A percentile compares a stretch with the other conserved stretches of the same genome.
Evolutionary conservation across 345 rosid genomes (phyloP).

Genomic region (thale cress (Arabidopsis thaliana)): TAIR10.1 NC_003075.7:17601001-17601500

Average conservation of each 20-base stretch:
- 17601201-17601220: conserved; percentile 3
- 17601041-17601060: too few species aligned
- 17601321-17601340: neutral
- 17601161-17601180: neutral
- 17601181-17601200: conserved; percentile 1
- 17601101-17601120: too few species aligned
- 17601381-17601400: neutral
- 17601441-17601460: conserved; percentile 16
- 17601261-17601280: conserved; percentile 41
- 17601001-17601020: neutral
- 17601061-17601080: too few species aligned
- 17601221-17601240: conserved; percentile 9
- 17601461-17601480: neutral
- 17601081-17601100: too few species aligned
- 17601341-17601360: conserved; percentile 11
- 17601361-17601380: neutral
- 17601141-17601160: too few species aligned
- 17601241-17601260: conserved; percentile 4
- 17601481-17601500: neutral
- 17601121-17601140: neutral
- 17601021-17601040: neutral
- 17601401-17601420: conserved; percentile 22
- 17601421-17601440: conserved; percentile 25
- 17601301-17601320: neutral
- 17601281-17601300: conserved; percentile 12